Evolutionary conservation across 495 filamentous ascomycete species (phyloP), one percentile per base, ranked within the genome.

Genomic region (Hyaloscypha bicolor): DNA sequence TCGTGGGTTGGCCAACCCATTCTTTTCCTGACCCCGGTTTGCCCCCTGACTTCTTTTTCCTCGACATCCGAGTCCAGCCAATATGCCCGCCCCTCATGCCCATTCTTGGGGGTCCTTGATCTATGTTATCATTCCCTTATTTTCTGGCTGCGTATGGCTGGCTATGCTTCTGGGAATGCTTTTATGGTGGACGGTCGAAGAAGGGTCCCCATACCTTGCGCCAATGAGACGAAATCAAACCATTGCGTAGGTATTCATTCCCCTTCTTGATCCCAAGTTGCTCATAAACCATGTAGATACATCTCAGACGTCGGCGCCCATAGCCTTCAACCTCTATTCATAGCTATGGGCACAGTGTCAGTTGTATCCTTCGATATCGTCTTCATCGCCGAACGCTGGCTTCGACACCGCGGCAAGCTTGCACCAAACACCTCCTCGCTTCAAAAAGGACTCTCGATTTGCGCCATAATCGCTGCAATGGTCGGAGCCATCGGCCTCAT

Each of bases 291-390:
- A 6, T 59, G 16, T 29, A 64, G 62, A 76, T 97, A 90, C 74
- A 91, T 93, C 71, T 91, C 88, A 25, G 93, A 97, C 77, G 82
- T 97, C 48, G 94, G 93, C 68, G 79, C 79, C 11, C 69, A 69
- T 12, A 39, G 81, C 0, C 79, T 97, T 3, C 92, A 97, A 67
- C 94, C 94, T 0, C 81, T 97, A 2, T 99, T 99, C 81, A 86
- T 99, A 65, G 80, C 87, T 9, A 92, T 92, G 63, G 88, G 88
- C 76, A 79, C 84, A 6, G 79, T 96, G 33, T 93, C 91, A 21
- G 92, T 93, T 59, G 81, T 97, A 35, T 88, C 91, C 64, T 86
- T 99, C 64, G 91, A 96, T 79, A 77, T 93, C 35, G 86, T 90
- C 9, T 92, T 99, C 66, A 78, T 88, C 32, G 75, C 89, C 33